Base-by-base conservation (phyloP, 148 eudicot genomes). In the Dysphania ambrosioides region DNA sequence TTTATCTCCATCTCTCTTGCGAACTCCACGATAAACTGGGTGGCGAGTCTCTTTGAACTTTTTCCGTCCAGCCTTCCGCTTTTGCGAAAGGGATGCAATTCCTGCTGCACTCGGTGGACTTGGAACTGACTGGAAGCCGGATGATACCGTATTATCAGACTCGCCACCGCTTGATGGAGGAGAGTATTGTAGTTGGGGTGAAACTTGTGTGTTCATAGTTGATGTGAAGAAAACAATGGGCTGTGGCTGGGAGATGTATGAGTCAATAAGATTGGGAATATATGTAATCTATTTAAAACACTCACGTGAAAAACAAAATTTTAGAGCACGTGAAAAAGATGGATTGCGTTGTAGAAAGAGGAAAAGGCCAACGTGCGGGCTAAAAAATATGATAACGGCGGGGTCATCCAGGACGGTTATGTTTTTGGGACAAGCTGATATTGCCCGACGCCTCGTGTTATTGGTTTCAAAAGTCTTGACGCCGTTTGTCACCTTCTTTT, bases 41-140 rank as follows among this genome's bases (percentile, higher is more conserved):
- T 90, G 92, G 19, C 90, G 84, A 15, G 92, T 90, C 78, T 90
- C 90, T 27, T 75, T 70, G 49, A 86, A 83, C 70, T 85, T 84
- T 67, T 82, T 88, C 51, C 89, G 63, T 8, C 91, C 89, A 0
- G 82, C 79, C 72, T 68, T 79, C 70, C 81, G 71, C 66, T 85
- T 82, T 5, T 68, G 72, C 1, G 76, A 30, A n/a, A 38, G 62
- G 21, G 24, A 38, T 8, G 59, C 0, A n/a, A 61, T 9, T 34
- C 19, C 65, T 4, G 24, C 59, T 3, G 21, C 65, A 30, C 57
- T 53, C 57, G 21, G 8, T 53, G 5, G 21, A 6, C 7, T 53
- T 5, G 26, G 68, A 36, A 8, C 51, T 40, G 58, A 44, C 21
- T 12, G 27, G 15, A 1, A 40, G 68, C 44, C 38, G 11, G 30